Evolutionary conservation across 2,329 filamentous ascomycete genomes (phyloP).

Genomic region (Phyllosticta ampelicida): DNA sequence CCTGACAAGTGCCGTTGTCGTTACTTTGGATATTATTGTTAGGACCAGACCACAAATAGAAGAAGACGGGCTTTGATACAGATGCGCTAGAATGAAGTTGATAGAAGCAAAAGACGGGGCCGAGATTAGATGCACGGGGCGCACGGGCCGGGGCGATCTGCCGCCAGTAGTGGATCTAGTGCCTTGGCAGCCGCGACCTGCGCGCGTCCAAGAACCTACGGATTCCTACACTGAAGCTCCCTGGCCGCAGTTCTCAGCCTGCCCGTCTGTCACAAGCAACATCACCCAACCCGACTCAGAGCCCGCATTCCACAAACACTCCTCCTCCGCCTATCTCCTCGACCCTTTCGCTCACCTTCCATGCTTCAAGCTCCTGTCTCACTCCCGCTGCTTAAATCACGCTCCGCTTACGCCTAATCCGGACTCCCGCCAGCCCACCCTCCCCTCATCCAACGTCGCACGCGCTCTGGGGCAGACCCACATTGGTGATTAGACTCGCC

Average conservation of each 20-base stretch:
- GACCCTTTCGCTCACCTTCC: neutral
- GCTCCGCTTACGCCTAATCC: conserved; percentile 1
- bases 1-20: too few species aligned
- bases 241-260: neutral
- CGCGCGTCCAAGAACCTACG: neutral
- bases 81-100: neutral
- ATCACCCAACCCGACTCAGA: neutral
- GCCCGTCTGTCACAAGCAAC: neutral
- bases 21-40: too few species aligned
- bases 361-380: neutral
- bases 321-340: neutral
- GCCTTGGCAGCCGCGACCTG: neutral
- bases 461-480: neutral
- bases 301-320: neutral
- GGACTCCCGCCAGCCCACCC: neutral
- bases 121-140: neutral
- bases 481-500: conserved; percentile 1
- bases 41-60: neutral
- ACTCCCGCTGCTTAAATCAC: neutral
- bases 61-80: neutral
- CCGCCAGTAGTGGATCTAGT: neutral
- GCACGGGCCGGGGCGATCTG: neutral
- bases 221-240: neutral
- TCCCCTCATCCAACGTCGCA: conserved; percentile 1
- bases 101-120: neutral